These are phyloP conservation scores for Posidonia oceanica DNA, from an alignment of 116 monocot genomes.

Conservation along the genomic window DNA sequence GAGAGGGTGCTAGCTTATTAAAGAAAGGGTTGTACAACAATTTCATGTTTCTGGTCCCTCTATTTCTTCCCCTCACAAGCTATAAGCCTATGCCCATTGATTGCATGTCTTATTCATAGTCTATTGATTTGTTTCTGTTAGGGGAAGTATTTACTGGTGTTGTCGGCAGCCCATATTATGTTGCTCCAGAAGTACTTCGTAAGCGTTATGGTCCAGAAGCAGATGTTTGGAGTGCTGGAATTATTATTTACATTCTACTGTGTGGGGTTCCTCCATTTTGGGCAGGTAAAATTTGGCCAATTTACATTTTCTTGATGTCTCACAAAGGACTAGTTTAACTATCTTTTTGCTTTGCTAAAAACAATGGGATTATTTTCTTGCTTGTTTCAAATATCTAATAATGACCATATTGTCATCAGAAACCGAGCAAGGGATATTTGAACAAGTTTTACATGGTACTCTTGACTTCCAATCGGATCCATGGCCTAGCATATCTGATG, in stretches of 20 bases:
- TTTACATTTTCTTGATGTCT: neutral
- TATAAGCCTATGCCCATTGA: no score
- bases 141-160: conserved; percentile 77
- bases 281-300: conserved; percentile 46
- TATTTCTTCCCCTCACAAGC: no score
- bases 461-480: conserved; percentile 89
- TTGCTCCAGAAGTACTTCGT: conserved; percentile 74
- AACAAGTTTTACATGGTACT: conserved; percentile 73
- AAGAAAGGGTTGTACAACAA: no score
- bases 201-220: conserved; percentile 74
- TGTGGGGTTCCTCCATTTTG: conserved; percentile 93
- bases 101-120: neutral
- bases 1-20: no score
- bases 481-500: conserved; percentile 92
- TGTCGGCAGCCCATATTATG: conserved; percentile 94
- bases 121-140: conserved; percentile 18
- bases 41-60: no score
- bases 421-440: conserved; percentile 90
- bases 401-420: conserved; percentile 25
- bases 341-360: neutral
- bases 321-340: neutral
- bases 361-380: neutral
- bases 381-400: neutral
- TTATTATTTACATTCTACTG: conserved; percentile 80
- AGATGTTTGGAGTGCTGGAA: conserved; percentile 94